These are phyloP conservation scores for Teratosphaeriaceae sp. DNA, from an alignment of 2,329 filamentous ascomycete species.

Conservation along the genomic window DNA sequence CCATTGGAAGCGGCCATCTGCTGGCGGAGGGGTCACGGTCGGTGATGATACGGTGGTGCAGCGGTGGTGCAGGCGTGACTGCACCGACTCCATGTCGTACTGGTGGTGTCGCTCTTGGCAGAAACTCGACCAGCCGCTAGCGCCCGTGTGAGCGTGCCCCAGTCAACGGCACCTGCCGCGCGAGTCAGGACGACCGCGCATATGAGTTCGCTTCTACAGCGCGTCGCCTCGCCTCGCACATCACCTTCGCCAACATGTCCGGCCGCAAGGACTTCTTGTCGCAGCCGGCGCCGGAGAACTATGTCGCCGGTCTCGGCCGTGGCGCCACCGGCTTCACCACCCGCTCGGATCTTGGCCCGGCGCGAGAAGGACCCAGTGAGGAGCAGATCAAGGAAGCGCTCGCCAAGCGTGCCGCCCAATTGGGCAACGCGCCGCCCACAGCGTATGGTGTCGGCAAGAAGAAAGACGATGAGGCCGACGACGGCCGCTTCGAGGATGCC, in stretches of 20 bases:
- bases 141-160: no score
- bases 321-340: conserved; percentile 98
- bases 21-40: no score
- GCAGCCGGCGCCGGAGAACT: conserved; percentile 61
- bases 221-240: no score
- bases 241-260: conserved; percentile 41
- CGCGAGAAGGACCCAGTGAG: conserved; percentile 88
- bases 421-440: conserved; percentile 65
- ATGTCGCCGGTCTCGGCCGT: conserved; percentile 90
- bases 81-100: no score
- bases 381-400: conserved; percentile 98
- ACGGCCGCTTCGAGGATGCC: conserved; percentile 85
- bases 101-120: no score
- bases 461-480: conserved; percentile 67
- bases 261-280: conserved; percentile 78
- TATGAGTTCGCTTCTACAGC: no score
- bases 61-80: no score
- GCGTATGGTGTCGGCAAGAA: conserved; percentile 64
- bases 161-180: no score
- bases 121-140: no score
- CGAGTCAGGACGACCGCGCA: no score
- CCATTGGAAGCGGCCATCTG: no score
- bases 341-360: conserved; percentile 89
- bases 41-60: no score
- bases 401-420: conserved; percentile 81